Base-by-base conservation (phyloP, 2,329 filamentous ascomycete species). In the Diaporthe vaccinii region DNA sequence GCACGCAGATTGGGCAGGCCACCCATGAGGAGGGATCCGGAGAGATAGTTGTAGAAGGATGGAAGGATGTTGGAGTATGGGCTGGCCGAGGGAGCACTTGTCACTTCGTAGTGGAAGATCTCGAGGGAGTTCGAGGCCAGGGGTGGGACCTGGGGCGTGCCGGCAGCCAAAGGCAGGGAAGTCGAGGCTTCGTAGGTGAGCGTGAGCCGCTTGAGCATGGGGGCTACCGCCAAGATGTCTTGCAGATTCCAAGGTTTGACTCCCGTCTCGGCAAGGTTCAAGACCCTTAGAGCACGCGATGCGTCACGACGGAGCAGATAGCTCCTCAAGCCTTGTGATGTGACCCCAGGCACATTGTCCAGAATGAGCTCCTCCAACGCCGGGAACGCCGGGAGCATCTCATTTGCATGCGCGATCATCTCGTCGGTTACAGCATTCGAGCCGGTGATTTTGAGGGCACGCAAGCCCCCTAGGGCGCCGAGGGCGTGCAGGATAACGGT, bases 21-120 rank as follows among this genome's bases (percentile, higher is more conserved):
- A 77, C 93, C 93, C 22, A 91, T 90, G 76, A 97, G 91, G 44
- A 98, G 90, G 0, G 95, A 98, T n/a, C 90, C 90, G 36, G 95
- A 92, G 28, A 98, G 90, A 83, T 98, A 98, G 76, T 91, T 90
- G 84, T 98, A 98, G 85, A 98, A 97, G 25, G 89, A 89, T 14
- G 86, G 84, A 0, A 89, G 89, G 34, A 89, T 85, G 76, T 84
- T 87, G 12, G 87, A 85, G 76, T 91, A 93, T 15, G 92, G 88
- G 31, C 91, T 90, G 0, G 90, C 85, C 5, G 86, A 83, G 0
- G 90, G 85, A 14, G 87, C 86, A 4, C 91, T 89, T 15, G 91
- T 93, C 81, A 98, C 94, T 84, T 98, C 96, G 82, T 93, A 98
- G 79, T 96, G 93, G 20, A 98, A 86, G 3, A 91, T 93, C 78